Evolutionary conservation across 257 asterid species (phyloP), one percentile per base, ranked within the genome.

Genomic region (Petunia secreta): DNA sequence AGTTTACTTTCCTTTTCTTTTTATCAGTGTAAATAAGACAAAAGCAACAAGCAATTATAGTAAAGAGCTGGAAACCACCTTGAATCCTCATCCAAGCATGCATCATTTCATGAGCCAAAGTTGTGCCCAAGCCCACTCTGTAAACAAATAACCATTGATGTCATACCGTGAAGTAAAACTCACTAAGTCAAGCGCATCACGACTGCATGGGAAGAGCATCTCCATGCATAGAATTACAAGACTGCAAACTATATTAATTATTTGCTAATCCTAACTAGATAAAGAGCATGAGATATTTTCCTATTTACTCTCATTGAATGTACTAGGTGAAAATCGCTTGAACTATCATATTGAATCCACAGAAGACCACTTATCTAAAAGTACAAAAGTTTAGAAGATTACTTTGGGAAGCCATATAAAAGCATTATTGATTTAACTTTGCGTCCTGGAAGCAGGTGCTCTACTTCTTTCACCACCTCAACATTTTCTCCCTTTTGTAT

Each of bases 41-140:
- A 25, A 69, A 4, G 39, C 41, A 69, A 69, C 59, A 69, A 25
- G 43, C 4, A 8, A 8, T 38, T 46, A 46, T 69, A 46, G 59
- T 10, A 46, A 4, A 69, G 34, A 69, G 25, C 77, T 34, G 77
- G 25, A 69, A 69, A 25, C 11, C 16, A 69, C 77, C 77, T 69
- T 69, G 59, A 69, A 69, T 43, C 25, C 25, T 58, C 77, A 69
- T 69, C 77, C 77, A 69, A 69, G 77, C 77, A 15, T 55, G 79
- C 79, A 75, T 75, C 63, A 75, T 2, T 75, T 75, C 79, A 57
- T 75, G 79, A 75, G 79, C 66, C 65, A 75, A 75, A 53, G 38
- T 75, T 55, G 65, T 36, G 54, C 79, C 79, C 4, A 57, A 1
- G 15, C 9, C n/a, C 15, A 75, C 25, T 65, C 79, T 75, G 66